phyloP scores from a whole-genome alignment of 495 filamentous ascomycete species.

The Clohesyomyces aquaticus region DNA sequence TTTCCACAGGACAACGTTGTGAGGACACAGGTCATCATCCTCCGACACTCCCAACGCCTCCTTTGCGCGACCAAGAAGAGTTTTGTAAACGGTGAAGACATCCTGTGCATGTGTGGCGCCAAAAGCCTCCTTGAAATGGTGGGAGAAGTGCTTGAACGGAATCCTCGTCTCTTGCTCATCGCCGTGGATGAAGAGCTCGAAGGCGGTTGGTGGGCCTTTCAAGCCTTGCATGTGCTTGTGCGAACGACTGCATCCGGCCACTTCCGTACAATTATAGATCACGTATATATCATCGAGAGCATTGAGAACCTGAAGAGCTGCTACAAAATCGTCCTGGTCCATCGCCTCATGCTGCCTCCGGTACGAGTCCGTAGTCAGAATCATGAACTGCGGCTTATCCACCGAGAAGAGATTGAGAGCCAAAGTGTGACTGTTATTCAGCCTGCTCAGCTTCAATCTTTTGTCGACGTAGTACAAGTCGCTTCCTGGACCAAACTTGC shows the following conservation, averaged over 20 bases:
- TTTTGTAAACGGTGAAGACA: conserved; percentile 6
- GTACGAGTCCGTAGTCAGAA: conserved; percentile 25
- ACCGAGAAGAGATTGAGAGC: conserved; percentile 23
- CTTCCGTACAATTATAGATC: conserved; percentile 27
- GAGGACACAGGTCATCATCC: conserved; percentile 9
- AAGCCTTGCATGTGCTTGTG: conserved; percentile 33
- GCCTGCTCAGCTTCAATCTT: conserved; percentile 8
- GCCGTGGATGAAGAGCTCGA: conserved; percentile 1
- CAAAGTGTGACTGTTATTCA: conserved; percentile 20
- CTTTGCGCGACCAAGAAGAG: conserved; percentile 13
- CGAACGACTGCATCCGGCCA: conserved; percentile 12
- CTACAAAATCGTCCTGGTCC: conserved; percentile 17
- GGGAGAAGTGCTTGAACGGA: conserved; percentile 21
- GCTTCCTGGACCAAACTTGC: conserved; percentile 29
- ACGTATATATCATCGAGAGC: conserved; percentile 6
- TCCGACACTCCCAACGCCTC: conserved; percentile 9
- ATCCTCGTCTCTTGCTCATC: conserved; percentile 1
- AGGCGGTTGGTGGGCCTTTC: conserved; percentile 9
- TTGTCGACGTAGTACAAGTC: conserved; percentile 25
- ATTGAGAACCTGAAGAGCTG: conserved; percentile 12
- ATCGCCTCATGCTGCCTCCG: conserved; percentile 26
- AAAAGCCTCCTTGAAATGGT: conserved; percentile 14
- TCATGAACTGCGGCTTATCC: conserved; percentile 22
- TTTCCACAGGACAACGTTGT: conserved; percentile 29
- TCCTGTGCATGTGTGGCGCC: neutral